These are phyloP conservation scores for Colletotrichum tofieldiae DNA, from an alignment of 2,329 filamentous ascomycete genomes.

Conservation along the genomic window DNA sequence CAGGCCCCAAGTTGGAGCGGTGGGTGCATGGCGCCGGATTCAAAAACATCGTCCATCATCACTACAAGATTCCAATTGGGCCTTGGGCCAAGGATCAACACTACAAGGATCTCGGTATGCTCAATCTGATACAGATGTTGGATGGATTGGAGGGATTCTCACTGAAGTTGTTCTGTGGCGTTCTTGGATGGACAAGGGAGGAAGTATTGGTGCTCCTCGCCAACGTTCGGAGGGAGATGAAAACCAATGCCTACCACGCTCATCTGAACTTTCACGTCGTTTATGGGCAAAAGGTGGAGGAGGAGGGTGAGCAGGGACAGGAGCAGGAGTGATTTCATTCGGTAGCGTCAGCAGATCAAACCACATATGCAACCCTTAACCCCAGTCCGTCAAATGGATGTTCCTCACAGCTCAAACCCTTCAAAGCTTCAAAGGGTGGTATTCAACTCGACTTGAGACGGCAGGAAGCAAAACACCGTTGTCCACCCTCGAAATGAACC, in stretches of 20 bases:
- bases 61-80: conserved; percentile 53
- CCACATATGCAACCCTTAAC: conserved; percentile 1
- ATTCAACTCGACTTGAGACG: conserved; percentile 5
- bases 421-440: not conserved
- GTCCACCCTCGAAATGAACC: not conserved
- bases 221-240: conserved; percentile 49
- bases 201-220: conserved; percentile 49
- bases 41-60: conserved; percentile 50
- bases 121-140: conserved; percentile 38
- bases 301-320: not conserved
- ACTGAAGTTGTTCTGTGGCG: conserved; percentile 48
- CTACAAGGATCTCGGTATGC: conserved; percentile 53
- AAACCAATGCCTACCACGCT: conserved; percentile 47
- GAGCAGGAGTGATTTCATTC: not conserved
- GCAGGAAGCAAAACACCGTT: not conserved
- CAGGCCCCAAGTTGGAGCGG: conserved; percentile 47
- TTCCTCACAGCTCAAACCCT: not conserved
- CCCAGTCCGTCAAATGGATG: not conserved
- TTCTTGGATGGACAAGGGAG: conserved; percentile 47
- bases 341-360: conserved; percentile 12
- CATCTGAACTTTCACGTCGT: conserved; percentile 44
- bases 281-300: conserved; percentile 35
- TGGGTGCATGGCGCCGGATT: conserved; percentile 56
- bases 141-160: conserved; percentile 46
- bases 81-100: conserved; percentile 54